Evolutionary conservation across 257 asterid species (phyloP).

Genomic region (Petrea volubilis): DNA sequence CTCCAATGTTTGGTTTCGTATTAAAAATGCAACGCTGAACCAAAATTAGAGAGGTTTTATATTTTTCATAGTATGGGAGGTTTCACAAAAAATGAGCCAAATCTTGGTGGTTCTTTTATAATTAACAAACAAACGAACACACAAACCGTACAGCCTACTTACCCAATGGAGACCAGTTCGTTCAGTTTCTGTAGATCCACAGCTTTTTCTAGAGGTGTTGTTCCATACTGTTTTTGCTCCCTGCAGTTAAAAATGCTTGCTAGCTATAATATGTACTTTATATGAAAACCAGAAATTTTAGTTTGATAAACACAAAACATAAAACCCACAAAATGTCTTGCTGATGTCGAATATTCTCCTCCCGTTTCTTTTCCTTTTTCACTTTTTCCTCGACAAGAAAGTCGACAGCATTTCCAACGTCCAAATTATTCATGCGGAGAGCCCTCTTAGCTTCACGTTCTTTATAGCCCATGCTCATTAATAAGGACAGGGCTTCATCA

Average conservation of each 20-base stretch:
- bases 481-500: slow-evolving; percentile 69
- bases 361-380: slow-evolving; percentile 50
- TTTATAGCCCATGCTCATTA: slow-evolving; percentile 84
- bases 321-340: slow-evolving; percentile 60
- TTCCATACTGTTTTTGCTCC: slow-evolving; percentile 85
- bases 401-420: slow-evolving; percentile 71
- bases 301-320: background rate
- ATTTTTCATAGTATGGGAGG: too few species aligned
- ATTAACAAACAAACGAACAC: too few species aligned
- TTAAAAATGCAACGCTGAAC: too few species aligned
- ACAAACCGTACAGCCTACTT: slow-evolving; percentile 23
- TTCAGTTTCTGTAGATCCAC: slow-evolving; percentile 75
- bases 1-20: too few species aligned
- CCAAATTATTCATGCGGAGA: slow-evolving; percentile 86
- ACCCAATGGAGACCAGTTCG: slow-evolving; percentile 80
- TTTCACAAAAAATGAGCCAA: too few species aligned
- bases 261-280: slow-evolving; percentile 11
- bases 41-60: too few species aligned
- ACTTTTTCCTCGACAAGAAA: slow-evolving; percentile 78
- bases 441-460: slow-evolving; percentile 84
- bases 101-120: too few species aligned
- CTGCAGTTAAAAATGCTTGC: slow-evolving; percentile 40
- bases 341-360: slow-evolving; percentile 57
- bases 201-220: slow-evolving; percentile 77
- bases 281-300: background rate